A percentile compares a stretch with the other conserved stretches of the same genome.
These are phyloP conservation scores for Phytophthora aleatoria DNA, from an alignment of 352 stramenopile genomes.

Conservation along the genomic window DNA sequence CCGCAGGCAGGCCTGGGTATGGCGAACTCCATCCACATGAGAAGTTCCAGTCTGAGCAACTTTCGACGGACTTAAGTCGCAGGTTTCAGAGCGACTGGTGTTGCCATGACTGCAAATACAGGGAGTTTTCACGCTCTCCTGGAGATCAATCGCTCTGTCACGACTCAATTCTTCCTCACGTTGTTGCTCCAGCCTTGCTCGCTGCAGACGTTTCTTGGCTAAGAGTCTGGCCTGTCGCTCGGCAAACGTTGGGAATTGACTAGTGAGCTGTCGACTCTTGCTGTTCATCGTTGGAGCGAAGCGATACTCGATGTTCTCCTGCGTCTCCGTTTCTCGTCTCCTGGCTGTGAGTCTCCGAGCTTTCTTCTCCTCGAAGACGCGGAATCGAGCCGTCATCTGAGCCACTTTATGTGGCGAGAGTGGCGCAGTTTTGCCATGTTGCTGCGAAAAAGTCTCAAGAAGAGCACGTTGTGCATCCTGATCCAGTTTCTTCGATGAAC, in stretches of 20 bases:
- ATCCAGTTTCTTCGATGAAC: conserved; percentile 10
- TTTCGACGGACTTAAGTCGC: conserved; percentile 17
- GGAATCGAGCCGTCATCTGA: conserved; percentile 48
- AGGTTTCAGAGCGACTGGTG: conserved; percentile 21
- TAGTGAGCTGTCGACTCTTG: conserved; percentile 44
- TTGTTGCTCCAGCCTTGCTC: conserved; percentile 28
- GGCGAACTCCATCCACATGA: conserved; percentile 14
- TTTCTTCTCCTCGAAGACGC: conserved; percentile 45
- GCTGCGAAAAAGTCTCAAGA: conserved; percentile 18
- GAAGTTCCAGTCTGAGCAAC: not conserved
- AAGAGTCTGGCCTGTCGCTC: conserved; percentile 39
- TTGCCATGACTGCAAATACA: conserved; percentile 51
- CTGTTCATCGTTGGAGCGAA: conserved; percentile 44
- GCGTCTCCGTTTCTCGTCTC: conserved; percentile 39
- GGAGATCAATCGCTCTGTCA: conserved; percentile 35
- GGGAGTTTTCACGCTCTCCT: conserved; percentile 44
- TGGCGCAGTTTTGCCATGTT: conserved; percentile 4
- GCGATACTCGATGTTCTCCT: conserved; percentile 31
- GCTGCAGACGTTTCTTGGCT: conserved; percentile 36
- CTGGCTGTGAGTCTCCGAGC: conserved; percentile 33
- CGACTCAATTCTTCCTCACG: conserved; percentile 23
- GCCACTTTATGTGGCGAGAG: conserved; percentile 39
- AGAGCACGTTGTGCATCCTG: conserved; percentile 14
- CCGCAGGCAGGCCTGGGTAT: conserved; percentile 46
- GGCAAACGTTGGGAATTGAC: conserved; percentile 44